A percentile compares a stretch with the other conserved stretches of the same genome.
phyloP scores from a whole-genome alignment of 768 basidiomycete species.

The Tricholoma sp. region DNA sequence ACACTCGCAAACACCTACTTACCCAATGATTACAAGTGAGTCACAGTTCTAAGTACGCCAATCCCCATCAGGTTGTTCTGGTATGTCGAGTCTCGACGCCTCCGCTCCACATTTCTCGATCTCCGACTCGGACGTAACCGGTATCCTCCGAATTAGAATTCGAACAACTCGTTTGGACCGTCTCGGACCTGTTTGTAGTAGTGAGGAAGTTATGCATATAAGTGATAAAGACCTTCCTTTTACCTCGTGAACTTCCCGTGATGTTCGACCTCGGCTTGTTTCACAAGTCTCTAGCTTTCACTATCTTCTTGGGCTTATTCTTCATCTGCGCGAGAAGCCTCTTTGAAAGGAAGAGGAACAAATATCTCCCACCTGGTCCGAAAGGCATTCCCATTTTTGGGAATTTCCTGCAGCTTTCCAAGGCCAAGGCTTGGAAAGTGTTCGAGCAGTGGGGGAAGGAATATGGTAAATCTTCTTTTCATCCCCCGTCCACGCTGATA shows the following conservation, averaged over 20 bases:
- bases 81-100: too few relatives aligned
- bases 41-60: too few relatives aligned
- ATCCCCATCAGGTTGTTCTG: too few relatives aligned
- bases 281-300: background rate
- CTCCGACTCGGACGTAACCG: too few relatives aligned
- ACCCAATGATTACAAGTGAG: too few relatives aligned
- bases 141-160: too few relatives aligned
- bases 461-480: constrained; percentile 8
- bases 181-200: too few relatives aligned
- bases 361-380: constrained; percentile 13
- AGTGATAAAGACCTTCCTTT: too few relatives aligned
- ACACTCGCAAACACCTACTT: too few relatives aligned
- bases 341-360: background rate
- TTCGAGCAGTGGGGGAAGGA: constrained; percentile 10
- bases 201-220: too few relatives aligned
- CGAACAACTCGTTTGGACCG: too few relatives aligned
- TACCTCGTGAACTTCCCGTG: background rate
- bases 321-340: background rate
- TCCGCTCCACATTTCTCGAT: too few relatives aligned
- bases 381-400: constrained; percentile 12
- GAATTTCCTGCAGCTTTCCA: constrained; percentile 13
- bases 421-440: constrained; percentile 8
- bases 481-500: background rate
- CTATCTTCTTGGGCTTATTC: background rate
- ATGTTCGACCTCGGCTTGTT: background rate